phyloP scores from a whole-genome alignment of 257 asterid genomes.

The Rehmannia glutinosa region DNA sequence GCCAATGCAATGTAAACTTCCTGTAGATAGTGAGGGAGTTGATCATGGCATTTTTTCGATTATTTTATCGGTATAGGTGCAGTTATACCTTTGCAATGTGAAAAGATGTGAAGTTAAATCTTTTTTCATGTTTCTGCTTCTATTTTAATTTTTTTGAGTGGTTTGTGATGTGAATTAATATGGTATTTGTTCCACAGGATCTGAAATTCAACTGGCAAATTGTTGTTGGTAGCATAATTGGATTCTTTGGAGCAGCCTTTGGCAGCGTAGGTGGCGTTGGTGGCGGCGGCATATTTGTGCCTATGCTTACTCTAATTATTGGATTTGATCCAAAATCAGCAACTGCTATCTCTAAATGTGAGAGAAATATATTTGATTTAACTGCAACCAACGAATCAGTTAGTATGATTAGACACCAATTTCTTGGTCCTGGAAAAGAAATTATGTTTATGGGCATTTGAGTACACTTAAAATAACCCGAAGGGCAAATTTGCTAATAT shows the following conservation, averaged over 20 bases:
- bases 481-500: not conserved
- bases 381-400: not conserved
- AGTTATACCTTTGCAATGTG: not conserved
- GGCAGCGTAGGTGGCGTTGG: slow-evolving; percentile 99
- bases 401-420: not conserved
- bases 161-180: not conserved
- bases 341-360: slow-evolving; percentile 95
- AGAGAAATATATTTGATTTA: slow-evolving; percentile 19
- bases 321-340: slow-evolving; percentile 96
- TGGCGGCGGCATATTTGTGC: slow-evolving; percentile 95
- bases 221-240: slow-evolving; percentile 69
- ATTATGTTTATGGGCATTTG: too few relatives aligned
- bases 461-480: not conserved
- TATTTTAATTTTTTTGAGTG: not conserved
- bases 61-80: too few relatives aligned
- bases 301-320: slow-evolving; percentile 82
- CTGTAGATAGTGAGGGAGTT: too few relatives aligned
- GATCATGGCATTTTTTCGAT: too few relatives aligned
- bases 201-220: slow-evolving; percentile 72
- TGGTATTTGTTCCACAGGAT: slow-evolving; percentile 44
- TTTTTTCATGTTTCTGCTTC: not conserved
- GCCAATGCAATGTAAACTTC: not conserved
- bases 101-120: not conserved
- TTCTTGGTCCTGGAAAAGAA: not conserved
- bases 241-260: slow-evolving; percentile 95